These are phyloP conservation scores for Lipomyces yamadae DNA, from an alignment of 805 yeast species.

Conservation along the genomic window DNA sequence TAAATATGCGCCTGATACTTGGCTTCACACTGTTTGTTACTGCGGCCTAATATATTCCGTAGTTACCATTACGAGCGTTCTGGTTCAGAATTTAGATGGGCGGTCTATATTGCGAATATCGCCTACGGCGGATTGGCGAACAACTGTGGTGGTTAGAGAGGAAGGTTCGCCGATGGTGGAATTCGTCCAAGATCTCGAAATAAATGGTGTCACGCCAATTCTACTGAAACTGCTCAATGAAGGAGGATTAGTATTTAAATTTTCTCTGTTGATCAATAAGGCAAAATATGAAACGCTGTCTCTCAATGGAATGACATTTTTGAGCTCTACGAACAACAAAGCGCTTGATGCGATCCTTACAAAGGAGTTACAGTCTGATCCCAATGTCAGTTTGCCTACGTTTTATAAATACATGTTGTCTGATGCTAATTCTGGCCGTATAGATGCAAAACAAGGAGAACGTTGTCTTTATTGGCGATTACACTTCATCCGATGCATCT, in stretches of 20 bases:
- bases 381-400: constrained; percentile 27
- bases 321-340: constrained; percentile 40
- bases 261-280: constrained; percentile 18
- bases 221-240: constrained; percentile 28
- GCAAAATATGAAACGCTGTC: constrained; percentile 7
- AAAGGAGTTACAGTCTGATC: constrained; percentile 45
- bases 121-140: constrained; percentile 14
- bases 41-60: background rate
- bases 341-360: constrained; percentile 44
- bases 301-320: constrained; percentile 44
- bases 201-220: constrained; percentile 22
- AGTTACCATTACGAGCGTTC: constrained; percentile 19
- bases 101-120: constrained; percentile 13
- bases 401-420: background rate
- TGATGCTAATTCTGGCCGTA: constrained; percentile 37
- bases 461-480: constrained; percentile 48
- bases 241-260: constrained; percentile 23
- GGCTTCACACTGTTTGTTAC: background rate
- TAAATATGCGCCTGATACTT: background rate
- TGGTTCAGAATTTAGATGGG: constrained; percentile 10
- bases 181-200: constrained; percentile 32
- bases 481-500: constrained; percentile 29
- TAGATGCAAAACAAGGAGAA: constrained; percentile 48
- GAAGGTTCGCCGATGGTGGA: constrained; percentile 25
- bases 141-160: constrained; percentile 12